Conservation (phyloP, 1,139 yeast genomes). For the Candida sanyaensis region DNA sequence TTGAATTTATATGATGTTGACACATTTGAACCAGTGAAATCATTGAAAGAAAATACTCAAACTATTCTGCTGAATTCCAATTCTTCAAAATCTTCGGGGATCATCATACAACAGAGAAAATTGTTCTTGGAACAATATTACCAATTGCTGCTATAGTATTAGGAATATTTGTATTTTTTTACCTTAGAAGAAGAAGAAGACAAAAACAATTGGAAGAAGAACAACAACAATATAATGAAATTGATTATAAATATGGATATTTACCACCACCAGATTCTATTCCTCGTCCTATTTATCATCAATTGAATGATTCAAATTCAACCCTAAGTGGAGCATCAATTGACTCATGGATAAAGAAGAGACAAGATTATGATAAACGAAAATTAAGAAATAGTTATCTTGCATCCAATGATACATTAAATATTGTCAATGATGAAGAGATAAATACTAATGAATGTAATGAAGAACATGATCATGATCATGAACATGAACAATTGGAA, state of each 20-base stretch:
- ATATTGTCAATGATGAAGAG: slow-evolving; percentile 16
- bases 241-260: slow-evolving; percentile 39
- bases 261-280: slow-evolving; percentile 9
- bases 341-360: slow-evolving; percentile 54
- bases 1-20: slow-evolving; percentile 28
- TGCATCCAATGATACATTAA: slow-evolving; percentile 25
- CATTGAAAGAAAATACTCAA: slow-evolving; percentile 16
- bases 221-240: slow-evolving; percentile 29
- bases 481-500: not conserved
- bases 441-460: not conserved
- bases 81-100: not conserved
- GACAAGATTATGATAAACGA: slow-evolving; percentile 47
- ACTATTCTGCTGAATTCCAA: slow-evolving; percentile 2
- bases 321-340: slow-evolving; percentile 38
- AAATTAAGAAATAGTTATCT: slow-evolving; percentile 26
- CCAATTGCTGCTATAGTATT: slow-evolving; percentile 27
- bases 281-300: slow-evolving; percentile 11
- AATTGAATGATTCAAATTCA: slow-evolving; percentile 40
- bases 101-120: slow-evolving; percentile 17
- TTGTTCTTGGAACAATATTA: slow-evolving; percentile 36
- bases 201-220: slow-evolving; percentile 20
- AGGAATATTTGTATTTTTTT: slow-evolving; percentile 17
- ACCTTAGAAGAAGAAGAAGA: slow-evolving; percentile 24
- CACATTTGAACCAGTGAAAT: slow-evolving; percentile 22
- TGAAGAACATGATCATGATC: slow-evolving; percentile 5